Evolutionary conservation across 768 basidiomycete species (phyloP), one percentile per base, ranked within the genome.

Genomic region (Panaeolus cyanescens): DNA sequence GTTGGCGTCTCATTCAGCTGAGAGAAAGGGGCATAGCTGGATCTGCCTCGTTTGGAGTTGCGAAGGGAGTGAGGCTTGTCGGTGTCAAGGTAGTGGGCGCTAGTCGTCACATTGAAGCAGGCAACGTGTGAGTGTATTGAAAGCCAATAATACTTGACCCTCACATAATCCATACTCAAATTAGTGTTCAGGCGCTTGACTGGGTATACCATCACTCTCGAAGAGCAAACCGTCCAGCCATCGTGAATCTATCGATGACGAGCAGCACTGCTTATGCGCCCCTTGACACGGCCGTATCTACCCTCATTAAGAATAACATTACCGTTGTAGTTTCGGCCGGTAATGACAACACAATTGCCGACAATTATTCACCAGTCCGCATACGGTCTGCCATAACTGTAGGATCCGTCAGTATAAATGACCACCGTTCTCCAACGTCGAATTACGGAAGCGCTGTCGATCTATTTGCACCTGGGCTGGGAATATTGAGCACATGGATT

Each of bases 321-420:
- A 95, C 97, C 82, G 97, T 99, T 66, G 93, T 96, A 62, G 97
- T 98, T 62, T 96, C 96, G 62, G 96, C 96, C 62, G 95, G 93
- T 85, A 93, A 92, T 65, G 91, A 93, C 70, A 89, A 92, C 78
- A 86, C 84, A 67, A 92, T 96, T 70, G 95, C 95, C 12, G 97
- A 95, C 82, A 80, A 80, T 65, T 96, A 90, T 77, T 99, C 96
- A 1, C 97, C 97, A 33, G 97, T 95, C 30, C 86, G 85, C 5
- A 86, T 96, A 3, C 84, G 90, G 78, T 87, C 91, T 58, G 93
- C 96, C 12, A 84, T 99, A 62, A 98, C 97, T 54, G 97, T 99
- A 58, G 97, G 92, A 66, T 97, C 97, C 30, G 90, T 89, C 2
- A 93, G 92, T 1, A 79, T 95, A 19, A 81, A 74, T 45, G 93